Evolutionary conservation across 23 red algal species (phyloP), one percentile per base, ranked within the genome.

Genomic region (Pyropia yezoensis): DNA sequence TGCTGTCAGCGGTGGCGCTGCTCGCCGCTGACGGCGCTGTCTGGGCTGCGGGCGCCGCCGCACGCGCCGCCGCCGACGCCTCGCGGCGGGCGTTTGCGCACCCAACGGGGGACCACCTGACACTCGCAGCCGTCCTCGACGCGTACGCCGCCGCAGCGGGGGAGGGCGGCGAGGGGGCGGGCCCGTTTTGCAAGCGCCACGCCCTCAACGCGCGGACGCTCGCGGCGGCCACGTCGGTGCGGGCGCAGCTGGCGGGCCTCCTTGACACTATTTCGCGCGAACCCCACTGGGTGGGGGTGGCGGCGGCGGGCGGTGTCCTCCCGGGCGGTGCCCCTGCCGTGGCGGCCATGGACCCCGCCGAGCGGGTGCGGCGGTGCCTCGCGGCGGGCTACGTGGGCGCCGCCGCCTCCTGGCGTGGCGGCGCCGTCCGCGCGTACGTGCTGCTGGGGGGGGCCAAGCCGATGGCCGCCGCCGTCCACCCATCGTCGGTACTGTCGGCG

Each of bases 121-220:
- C 73, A 23, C 32, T 78, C 0, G 77, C 74, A 14, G 74, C 79
- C 26, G 76, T 81, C 1, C 69, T 88, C 13, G 60, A 88, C 14
- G 65, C 82, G 12, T 88, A 82, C 66, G 33, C 61, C 26, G 67
- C 76, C n/a, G 50, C 65, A 11, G 27, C 67, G 13, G 24, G 50
- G 19, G 25, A 33, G 54, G 39, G 76, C 71, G 54, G 27, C 16
- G 50, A 27, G 25, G 49, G 52, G 16, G 69, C 69, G 52, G 27
- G 20, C 14, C 55, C 68, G 56, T 96, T 83, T 70, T 96, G 90
- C 64, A 56, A 62, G 61, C 75, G 88, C 49, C 77, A 96, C 73
- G 75, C 76, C 54, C 67, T 96, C 20, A 81, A 96, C 52, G 54
- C 65, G 33, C 82, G 90, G 19, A 68, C 76, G 17, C 63, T 96